Evolutionary conservation across 495 filamentous ascomycete genomes (phyloP).

Genomic region (Talaromyces ruber): DNA sequence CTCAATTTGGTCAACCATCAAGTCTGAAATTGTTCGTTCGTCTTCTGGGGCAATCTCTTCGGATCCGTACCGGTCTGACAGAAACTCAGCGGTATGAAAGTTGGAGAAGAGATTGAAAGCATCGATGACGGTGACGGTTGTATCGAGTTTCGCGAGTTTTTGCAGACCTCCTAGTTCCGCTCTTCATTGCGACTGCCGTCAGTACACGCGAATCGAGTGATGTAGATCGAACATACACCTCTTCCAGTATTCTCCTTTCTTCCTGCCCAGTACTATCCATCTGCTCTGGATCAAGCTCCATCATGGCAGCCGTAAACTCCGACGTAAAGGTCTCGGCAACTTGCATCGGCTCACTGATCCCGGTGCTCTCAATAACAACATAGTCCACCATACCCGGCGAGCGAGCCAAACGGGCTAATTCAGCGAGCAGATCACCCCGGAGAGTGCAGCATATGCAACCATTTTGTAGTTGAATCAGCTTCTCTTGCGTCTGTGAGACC

Average conservation of each 20-base stretch:
- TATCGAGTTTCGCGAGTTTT: slow-evolving; percentile 46
- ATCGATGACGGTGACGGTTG: slow-evolving; percentile 50
- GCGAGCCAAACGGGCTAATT: slow-evolving; percentile 41
- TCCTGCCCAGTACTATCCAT: slow-evolving; percentile 22
- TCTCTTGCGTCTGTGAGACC: slow-evolving; percentile 43
- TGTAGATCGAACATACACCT: slow-evolving; percentile 20
- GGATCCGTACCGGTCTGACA: slow-evolving; percentile 38
- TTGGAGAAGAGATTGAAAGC: slow-evolving; percentile 50
- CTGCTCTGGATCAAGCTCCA: slow-evolving; percentile 23
- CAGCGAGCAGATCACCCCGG: slow-evolving; percentile 46
- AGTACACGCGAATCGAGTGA: not conserved
- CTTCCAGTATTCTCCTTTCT: slow-evolving; percentile 24
- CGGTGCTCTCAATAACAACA: slow-evolving; percentile 51
- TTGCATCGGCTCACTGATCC: slow-evolving; percentile 56
- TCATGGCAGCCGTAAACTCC: slow-evolving; percentile 36
- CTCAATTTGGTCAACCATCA: slow-evolving; percentile 55
- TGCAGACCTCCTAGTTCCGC: slow-evolving; percentile 42
- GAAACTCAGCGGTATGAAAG: slow-evolving; percentile 48
- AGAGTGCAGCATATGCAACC: slow-evolving; percentile 57
- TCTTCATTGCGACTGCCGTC: slow-evolving; percentile 12
- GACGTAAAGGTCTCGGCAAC: slow-evolving; percentile 53
- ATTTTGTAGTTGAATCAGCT: slow-evolving; percentile 52
- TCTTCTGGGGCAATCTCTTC: slow-evolving; percentile 42
- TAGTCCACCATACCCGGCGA: slow-evolving; percentile 41
- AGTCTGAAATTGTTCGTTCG: slow-evolving; percentile 50